These are phyloP conservation scores for Harrya chromipes DNA, from an alignment of 768 basidiomycete genomes.

Conservation along the genomic window DNA sequence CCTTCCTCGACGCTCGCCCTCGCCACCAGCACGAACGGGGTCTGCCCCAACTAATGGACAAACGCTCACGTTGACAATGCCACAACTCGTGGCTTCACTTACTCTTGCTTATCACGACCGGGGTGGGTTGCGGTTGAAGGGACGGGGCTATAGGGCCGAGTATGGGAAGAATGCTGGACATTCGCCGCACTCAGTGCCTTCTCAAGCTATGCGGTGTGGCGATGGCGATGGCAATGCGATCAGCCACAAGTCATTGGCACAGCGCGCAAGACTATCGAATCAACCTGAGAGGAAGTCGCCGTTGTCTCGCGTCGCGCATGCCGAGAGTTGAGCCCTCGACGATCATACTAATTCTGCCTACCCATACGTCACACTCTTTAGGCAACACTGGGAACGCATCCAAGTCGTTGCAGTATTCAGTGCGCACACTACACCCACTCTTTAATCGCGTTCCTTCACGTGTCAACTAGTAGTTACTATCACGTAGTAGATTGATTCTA, in stretches of 20 bases:
- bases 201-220: conserved; percentile 1
- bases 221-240: neutral
- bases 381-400: neutral
- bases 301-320: conserved; percentile 19
- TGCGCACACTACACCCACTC: neutral
- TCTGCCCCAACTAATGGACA: conserved; percentile 2
- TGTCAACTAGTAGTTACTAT: conserved; percentile 6
- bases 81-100: conserved; percentile 32
- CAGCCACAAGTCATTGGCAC: neutral
- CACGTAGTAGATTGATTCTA: conserved; percentile 29
- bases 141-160: conserved; percentile 8
- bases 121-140: conserved; percentile 17
- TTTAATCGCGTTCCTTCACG: conserved; percentile 11
- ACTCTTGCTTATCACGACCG: conserved; percentile 27
- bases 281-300: conserved; percentile 24
- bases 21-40: conserved; percentile 19
- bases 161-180: conserved; percentile 9
- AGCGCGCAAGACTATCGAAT: conserved; percentile 11
- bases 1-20: conserved; percentile 24
- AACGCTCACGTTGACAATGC: conserved; percentile 25
- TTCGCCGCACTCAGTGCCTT: conserved; percentile 6
- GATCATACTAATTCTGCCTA: too few relatives aligned
- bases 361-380: neutral
- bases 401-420: neutral
- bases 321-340: conserved; percentile 20